A percentile compares a stretch with the other conserved stretches of the same genome.
Evolutionary conservation across 2,329 filamentous ascomycete species (phyloP).

Genomic region (Arthrobotrys musiformis): DNA sequence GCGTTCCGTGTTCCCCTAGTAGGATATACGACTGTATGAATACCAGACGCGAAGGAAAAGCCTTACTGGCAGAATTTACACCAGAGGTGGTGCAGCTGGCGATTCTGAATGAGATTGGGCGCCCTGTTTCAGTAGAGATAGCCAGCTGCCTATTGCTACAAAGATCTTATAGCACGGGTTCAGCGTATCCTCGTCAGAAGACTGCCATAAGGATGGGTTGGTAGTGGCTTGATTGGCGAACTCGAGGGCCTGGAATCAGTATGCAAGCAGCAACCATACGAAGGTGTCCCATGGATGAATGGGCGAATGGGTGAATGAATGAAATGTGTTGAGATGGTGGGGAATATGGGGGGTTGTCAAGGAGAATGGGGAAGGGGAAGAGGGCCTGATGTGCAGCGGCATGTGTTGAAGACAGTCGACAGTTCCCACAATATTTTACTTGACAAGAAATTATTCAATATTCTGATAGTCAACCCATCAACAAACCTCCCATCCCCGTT

Average conservation of each 20-base stretch:
- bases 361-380: neutral
- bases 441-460: neutral
- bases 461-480: neutral
- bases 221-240: neutral
- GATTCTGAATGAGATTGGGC: slow-evolving; percentile 11
- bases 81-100: neutral
- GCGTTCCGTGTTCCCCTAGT: no score
- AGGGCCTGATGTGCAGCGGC: neutral
- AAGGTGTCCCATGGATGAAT: neutral
- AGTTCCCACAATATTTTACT: neutral
- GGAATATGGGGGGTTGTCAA: neutral
- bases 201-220: neutral
- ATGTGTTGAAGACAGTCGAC: slow-evolving; percentile 11
- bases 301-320: neutral
- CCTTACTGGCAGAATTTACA: no score
- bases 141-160: neutral
- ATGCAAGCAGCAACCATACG: neutral
- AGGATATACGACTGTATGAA: no score
- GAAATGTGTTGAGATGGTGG: neutral
- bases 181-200: neutral
- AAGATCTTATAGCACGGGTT: no score
- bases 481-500: neutral
- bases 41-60: neutral
- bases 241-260: neutral
- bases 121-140: slow-evolving; percentile 10